These are phyloP conservation scores for Dactylellina sp. DNA, from an alignment of 2,329 filamentous ascomycete genomes.

Conservation along the genomic window DNA sequence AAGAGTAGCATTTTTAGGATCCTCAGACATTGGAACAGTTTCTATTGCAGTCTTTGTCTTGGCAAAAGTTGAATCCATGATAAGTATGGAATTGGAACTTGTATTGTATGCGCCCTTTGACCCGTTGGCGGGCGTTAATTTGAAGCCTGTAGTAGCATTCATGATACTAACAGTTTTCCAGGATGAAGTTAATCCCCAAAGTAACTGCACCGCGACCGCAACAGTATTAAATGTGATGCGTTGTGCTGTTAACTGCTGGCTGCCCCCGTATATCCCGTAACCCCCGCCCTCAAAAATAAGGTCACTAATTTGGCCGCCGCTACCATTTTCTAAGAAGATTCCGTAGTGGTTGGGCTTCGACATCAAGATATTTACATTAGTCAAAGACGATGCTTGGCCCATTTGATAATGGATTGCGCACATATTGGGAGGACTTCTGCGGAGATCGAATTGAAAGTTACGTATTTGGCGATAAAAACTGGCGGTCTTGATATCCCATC, in stretches of 20 bases:
- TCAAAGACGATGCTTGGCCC: constrained; percentile 57
- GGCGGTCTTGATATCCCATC: constrained; percentile 68
- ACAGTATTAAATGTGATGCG: constrained; percentile 69
- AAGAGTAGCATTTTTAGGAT: neutral
- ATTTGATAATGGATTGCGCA: constrained; percentile 46
- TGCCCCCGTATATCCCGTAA: constrained; percentile 66
- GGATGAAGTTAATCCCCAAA: constrained; percentile 73
- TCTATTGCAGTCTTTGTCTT: constrained; percentile 68
- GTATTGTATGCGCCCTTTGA: constrained; percentile 64
- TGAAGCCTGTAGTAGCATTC: constrained; percentile 69
- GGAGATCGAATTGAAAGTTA: constrained; percentile 68
- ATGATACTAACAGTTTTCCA: constrained; percentile 68
- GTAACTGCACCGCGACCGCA: constrained; percentile 68
- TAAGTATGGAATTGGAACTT: constrained; percentile 70
- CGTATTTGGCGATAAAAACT: constrained; percentile 71
- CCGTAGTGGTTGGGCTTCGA: constrained; percentile 68
- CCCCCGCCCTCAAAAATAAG: constrained; percentile 70
- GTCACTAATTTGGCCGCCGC: constrained; percentile 50
- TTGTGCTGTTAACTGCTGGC: constrained; percentile 70
- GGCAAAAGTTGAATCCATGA: constrained; percentile 70
- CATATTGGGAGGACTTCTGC: neutral
- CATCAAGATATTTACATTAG: constrained; percentile 45
- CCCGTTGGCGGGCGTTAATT: constrained; percentile 63
- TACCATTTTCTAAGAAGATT: constrained; percentile 70
- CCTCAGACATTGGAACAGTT: constrained; percentile 62